These are phyloP conservation scores for Phytophthora sp. DNA, from an alignment of 352 stramenopile species.

Conservation along the genomic window DNA sequence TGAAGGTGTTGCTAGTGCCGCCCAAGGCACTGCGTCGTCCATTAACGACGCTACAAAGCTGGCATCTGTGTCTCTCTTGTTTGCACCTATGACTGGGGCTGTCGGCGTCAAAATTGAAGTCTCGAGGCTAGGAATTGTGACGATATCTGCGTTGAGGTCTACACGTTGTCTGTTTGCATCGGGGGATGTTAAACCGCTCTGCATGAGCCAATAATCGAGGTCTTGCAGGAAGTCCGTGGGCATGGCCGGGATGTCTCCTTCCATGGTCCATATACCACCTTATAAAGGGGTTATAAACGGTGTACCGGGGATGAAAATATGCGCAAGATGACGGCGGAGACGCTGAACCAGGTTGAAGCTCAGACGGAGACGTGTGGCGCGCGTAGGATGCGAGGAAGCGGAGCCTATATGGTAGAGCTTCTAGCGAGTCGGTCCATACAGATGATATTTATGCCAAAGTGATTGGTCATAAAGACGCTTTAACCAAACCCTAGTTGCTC, in stretches of 20 bases:
- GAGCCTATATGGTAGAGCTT: background rate
- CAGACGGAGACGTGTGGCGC: background rate
- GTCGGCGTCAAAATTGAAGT: slow-evolving; percentile 21
- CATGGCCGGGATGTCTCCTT: slow-evolving; percentile 22
- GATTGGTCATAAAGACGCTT: too few species aligned
- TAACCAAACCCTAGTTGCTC: background rate
- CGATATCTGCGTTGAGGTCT: background rate
- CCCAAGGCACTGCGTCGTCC: slow-evolving; percentile 7
- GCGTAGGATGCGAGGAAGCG: slow-evolving; percentile 1
- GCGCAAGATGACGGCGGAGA: slow-evolving; percentile 7
- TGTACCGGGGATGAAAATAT: background rate
- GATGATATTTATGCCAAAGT: too few species aligned
- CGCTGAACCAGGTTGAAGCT: background rate
- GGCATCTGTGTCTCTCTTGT: background rate
- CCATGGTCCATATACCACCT: slow-evolving; percentile 22
- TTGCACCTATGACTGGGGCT: slow-evolving; percentile 4
- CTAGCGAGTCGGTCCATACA: background rate
- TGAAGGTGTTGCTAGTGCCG: background rate
- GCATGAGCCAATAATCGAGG: slow-evolving; percentile 38
- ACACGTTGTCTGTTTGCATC: background rate
- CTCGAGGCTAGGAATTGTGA: slow-evolving; percentile 4
- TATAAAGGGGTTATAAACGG: background rate
- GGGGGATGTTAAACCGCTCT: slow-evolving; percentile 4
- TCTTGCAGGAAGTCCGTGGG: slow-evolving; percentile 38
- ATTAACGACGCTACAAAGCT: slow-evolving; percentile 22